Base-by-base conservation (phyloP, 179 eudicot species). In the Heliamphora pulchella region DNA sequence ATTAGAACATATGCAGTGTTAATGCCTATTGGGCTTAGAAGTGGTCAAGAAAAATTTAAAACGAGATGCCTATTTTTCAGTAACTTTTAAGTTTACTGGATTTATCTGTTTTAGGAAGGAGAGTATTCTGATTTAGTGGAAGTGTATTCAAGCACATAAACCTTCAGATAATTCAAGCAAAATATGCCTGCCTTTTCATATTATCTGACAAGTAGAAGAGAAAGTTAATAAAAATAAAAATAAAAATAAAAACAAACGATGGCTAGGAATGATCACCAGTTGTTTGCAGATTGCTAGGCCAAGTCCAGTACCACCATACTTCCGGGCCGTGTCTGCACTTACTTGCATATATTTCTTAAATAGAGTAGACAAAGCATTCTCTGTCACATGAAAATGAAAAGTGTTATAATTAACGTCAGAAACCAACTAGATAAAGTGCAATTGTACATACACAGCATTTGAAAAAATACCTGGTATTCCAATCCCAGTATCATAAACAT, bases 201-300 rank as follows among this genome's bases (percentile, higher is more conserved):
- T 48, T 9, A 18, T 4, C 20, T 74, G 65, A 74, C 17, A n/a
- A 3, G 4, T 55, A 2, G 22, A 20, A 62, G 62, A 74, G 48
- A n/a, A 65, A 17, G 14, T 44, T 46, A 66, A 50, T 15, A 11
- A 9, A n/a, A 14, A 9, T 5, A 17, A 14, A 64, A 69, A 22
- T 51, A 11, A 63, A 64, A n/a, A n/a, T n/a, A n/a, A n/a, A n/a
- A 70, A 66, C 8, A 62, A 65, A 67, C 62, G 22, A 58, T 1
- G 51, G 78, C 8, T 13, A 20, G 53, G 48, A 76, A 81, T 78
- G 78, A 18, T 85, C 85, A 95, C 98, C 95, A 95, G 87, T 79
- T 95, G 98, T 87, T 95, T 95, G 89, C 98, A 93, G 82, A 95
- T 95, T 79, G 98, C 97, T 53, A 95, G 87, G 79, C 98, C 98